Base-by-base conservation (phyloP, 2,329 filamentous ascomycete genomes). In the Dryadomyces quercus-mongolicae region DNA sequence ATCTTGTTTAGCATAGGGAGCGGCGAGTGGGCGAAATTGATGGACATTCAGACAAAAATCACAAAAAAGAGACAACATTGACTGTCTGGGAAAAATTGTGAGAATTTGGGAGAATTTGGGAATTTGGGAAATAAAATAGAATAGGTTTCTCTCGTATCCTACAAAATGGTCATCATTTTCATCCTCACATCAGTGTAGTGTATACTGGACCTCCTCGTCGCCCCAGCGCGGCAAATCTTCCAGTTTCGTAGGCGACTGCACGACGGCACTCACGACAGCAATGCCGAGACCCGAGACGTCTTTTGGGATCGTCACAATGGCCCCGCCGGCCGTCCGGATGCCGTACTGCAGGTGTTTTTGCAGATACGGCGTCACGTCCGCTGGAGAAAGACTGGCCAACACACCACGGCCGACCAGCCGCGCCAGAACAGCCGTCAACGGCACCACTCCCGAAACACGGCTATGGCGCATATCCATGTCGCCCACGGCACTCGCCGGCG, bases 351-450 rank as follows among this genome's bases (percentile, higher is more conserved):
- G 63, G 7, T 64, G 58, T 4, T 65, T 55, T 22, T 60, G 60
- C n/a, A 80, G 66, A 56, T 72, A 76, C 1, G 72, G 70, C 42
- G 67, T 64, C 2, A 72, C 67, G 8, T 64, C 65, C 0, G 58
- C 59, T 0, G 67, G 61, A 2, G 68, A 66, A 20, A 78, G 62
- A 57, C 68, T 64, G 1, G 59, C 51, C n/a, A 78, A 56, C 15
- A 60, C 60, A 6, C 68, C 67, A 0, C 61, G 61, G 1, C 63
- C 63, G 4, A 76, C 66, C 62, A 71, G 67, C 49, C 69, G 67
- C 57, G 75, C 65, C 53, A 81, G 61, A 3, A 71, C 69, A 7
- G 70, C 69, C 2, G 78, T 81, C 57, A 81, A 60, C 0, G 78
- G 78, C 13, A 78, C 65, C 0, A 76, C 74, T 1, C 76, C 75